Percentiles rank a stretch among this genome's conserved stretches.
Conservation (phyloP, 129 eudicot species). For the Helichrysum umbraculigerum region DNA sequence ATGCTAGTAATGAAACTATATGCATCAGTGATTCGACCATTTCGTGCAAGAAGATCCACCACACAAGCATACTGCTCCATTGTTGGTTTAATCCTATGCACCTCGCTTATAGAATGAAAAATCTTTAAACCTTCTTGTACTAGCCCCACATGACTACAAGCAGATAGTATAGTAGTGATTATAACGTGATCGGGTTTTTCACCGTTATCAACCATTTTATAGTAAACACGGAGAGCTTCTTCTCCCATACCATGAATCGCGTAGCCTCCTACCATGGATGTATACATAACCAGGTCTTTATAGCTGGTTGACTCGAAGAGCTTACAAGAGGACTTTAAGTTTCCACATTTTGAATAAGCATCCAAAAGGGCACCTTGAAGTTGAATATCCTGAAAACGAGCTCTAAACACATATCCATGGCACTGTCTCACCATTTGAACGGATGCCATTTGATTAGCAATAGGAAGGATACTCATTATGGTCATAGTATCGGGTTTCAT, state of each 20-base stretch:
- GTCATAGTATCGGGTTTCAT: slow-evolving; percentile 69
- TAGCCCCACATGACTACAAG: slow-evolving; percentile 87
- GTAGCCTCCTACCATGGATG: slow-evolving; percentile 84
- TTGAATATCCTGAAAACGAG: slow-evolving; percentile 60
- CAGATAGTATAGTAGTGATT: slow-evolving; percentile 65
- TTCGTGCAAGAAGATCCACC: slow-evolving; percentile 91
- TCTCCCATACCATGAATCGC: slow-evolving; percentile 90
- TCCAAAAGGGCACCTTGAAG: slow-evolving; percentile 70
- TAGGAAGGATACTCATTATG: slow-evolving; percentile 70
- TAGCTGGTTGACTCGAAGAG: slow-evolving; percentile 46
- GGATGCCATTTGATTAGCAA: slow-evolving; percentile 63
- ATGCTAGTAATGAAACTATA: slow-evolving; percentile 51
- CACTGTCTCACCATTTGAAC: slow-evolving; percentile 68
- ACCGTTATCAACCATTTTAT: slow-evolving; percentile 58
- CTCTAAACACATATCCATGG: slow-evolving; percentile 64
- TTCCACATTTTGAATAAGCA: slow-evolving; percentile 80
- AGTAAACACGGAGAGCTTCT: slow-evolving; percentile 60
- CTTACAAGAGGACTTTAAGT: slow-evolving; percentile 46
- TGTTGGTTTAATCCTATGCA: slow-evolving; percentile 54
- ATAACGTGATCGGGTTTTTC: slow-evolving; percentile 74
- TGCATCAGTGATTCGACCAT: slow-evolving; percentile 70
- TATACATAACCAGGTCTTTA: slow-evolving; percentile 76
- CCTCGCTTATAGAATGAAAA: slow-evolving; percentile 57
- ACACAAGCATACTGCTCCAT: slow-evolving; percentile 86
- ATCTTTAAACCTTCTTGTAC: slow-evolving; percentile 70